Conservation (phyloP, 306 rosid genomes). For the Casuarina glauca region DNA sequence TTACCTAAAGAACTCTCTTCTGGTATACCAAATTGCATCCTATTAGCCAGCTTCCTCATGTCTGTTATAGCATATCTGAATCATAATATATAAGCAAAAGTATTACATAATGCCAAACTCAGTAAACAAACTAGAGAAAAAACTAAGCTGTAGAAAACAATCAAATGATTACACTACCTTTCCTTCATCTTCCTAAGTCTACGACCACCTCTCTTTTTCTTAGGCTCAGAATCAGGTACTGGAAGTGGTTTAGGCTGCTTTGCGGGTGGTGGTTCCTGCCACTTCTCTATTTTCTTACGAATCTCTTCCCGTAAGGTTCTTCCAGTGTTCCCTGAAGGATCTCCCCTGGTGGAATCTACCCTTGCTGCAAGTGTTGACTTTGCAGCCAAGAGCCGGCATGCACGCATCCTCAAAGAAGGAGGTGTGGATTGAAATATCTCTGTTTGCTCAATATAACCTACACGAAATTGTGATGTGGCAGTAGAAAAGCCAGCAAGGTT, state of each 20-base stretch:
- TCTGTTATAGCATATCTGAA: conserved; percentile 84
- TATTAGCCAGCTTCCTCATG: conserved; percentile 92
- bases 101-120: neutral
- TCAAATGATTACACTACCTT: conserved; percentile 43
- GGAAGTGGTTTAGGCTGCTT: conserved; percentile 97
- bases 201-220: conserved; percentile 97
- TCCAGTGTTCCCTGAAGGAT: conserved; percentile 82
- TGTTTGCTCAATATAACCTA: conserved; percentile 89
- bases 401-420: conserved; percentile 84
- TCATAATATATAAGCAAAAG: conserved; percentile 23
- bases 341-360: conserved; percentile 88
- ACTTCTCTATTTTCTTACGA: conserved; percentile 89
- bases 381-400: conserved; percentile 78
- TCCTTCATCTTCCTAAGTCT: conserved; percentile 88
- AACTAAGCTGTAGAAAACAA: neutral
- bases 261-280: conserved; percentile 99
- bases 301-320: conserved; percentile 65
- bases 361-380: conserved; percentile 94
- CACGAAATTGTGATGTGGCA: conserved; percentile 90
- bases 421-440: conserved; percentile 90
- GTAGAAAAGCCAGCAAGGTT: conserved; percentile 95
- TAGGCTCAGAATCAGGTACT: conserved; percentile 97
- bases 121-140: neutral
- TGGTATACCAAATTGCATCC: conserved; percentile 94
- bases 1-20: conserved; percentile 97